phyloP scores from a whole-genome alignment of 371 early-diverging fungal genomes.

The Mortierella sp. region DNA sequence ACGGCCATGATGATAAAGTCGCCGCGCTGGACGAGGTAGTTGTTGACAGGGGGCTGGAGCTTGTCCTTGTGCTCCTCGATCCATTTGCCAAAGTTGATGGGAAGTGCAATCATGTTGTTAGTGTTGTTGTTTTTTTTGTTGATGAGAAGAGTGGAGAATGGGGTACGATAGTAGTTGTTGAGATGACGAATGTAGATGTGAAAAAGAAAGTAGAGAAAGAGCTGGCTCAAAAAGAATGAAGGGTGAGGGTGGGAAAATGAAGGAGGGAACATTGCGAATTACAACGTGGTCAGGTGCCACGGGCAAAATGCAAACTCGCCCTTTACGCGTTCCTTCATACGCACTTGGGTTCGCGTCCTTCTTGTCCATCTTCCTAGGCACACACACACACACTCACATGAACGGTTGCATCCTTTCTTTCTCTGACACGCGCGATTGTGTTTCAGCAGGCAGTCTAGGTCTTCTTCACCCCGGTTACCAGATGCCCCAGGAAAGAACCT shows the following conservation, averaged over 20 bases:
- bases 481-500: too few species aligned
- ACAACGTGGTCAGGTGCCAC: conserved; percentile 1
- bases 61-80: conserved; percentile 83
- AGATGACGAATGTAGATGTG: background rate
- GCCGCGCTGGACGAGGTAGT: conserved; percentile 87
- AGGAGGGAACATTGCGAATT: background rate
- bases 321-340: too few species aligned
- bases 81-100: conserved; percentile 94
- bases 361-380: too few species aligned
- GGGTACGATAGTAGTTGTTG: background rate
- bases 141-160: background rate
- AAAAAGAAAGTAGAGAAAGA: background rate
- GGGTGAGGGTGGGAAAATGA: conserved; percentile 3
- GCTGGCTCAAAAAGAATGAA: background rate
- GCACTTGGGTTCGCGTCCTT: too few species aligned
- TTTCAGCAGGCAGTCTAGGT: too few species aligned
- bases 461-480: too few species aligned
- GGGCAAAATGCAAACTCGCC: too few species aligned
- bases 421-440: too few species aligned
- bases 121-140: background rate
- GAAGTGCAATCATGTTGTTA: conserved; percentile 70
- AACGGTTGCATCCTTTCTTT: background rate
- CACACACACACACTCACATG: too few species aligned
- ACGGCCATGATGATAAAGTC: conserved; percentile 93
- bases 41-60: conserved; percentile 96